A percentile compares a stretch with the other conserved stretches of the same genome.
Conservation (phyloP, 306 rosid species). For the Trifolium dubium region DNA sequence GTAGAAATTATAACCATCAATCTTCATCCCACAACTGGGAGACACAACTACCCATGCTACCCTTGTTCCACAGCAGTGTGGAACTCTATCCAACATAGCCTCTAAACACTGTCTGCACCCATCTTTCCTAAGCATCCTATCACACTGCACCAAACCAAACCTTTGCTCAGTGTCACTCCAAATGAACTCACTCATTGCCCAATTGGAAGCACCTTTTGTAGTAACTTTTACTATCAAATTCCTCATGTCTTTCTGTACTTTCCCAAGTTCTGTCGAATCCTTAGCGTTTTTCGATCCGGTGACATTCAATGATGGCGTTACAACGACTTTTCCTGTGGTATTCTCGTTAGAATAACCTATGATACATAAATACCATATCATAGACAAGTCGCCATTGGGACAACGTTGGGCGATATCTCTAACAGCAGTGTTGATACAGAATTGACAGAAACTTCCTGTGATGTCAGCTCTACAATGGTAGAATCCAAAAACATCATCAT, state of each 20-base stretch:
- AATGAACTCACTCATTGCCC: constrained; percentile 3
- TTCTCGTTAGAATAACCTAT: constrained; percentile 21
- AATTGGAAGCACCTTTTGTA: not conserved
- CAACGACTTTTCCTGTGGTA: not conserved
- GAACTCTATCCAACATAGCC: constrained; percentile 16
- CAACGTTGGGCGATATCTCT: not conserved
- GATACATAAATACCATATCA: constrained; percentile 40
- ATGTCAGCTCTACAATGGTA: constrained; percentile 17
- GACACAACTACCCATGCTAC: not conserved
- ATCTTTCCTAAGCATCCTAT: not conserved
- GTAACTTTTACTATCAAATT: constrained; percentile 29
- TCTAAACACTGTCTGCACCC: constrained; percentile 30
- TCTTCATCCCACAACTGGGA: constrained; percentile 37
- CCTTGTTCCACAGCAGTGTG: constrained; percentile 22
- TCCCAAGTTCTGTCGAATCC: too few relatives aligned
- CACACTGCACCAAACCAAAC: constrained; percentile 41
- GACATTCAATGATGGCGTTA: constrained; percentile 5
- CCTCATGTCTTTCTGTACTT: constrained; percentile 5
- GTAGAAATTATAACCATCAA: constrained; percentile 31
- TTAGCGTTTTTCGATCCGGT: too few relatives aligned
- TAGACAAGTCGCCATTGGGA: not conserved
- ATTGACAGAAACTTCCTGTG: constrained; percentile 20
- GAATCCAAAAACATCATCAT: constrained; percentile 10
- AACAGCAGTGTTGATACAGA: constrained; percentile 34
- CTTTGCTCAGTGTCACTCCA: constrained; percentile 13